Percentiles rank a stretch among this genome's conserved stretches.
Conservation (phyloP, 306 rosid genomes). For the Quercus rubra region DNA sequence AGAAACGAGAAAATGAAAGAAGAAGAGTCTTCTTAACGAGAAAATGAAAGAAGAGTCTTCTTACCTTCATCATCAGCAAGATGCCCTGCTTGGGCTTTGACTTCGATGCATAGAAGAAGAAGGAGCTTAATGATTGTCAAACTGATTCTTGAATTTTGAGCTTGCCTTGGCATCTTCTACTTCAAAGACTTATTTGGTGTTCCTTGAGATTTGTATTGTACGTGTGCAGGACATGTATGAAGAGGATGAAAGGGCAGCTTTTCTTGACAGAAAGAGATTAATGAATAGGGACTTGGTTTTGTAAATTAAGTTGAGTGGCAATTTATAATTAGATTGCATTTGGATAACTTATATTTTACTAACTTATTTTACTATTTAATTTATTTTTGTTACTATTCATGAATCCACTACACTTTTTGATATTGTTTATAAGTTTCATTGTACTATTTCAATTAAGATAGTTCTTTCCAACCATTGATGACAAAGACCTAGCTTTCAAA, state of each 20-base stretch:
- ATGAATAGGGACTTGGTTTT: background rate
- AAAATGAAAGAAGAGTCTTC: background rate
- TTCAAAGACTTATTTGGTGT: background rate
- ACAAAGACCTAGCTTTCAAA: too few relatives aligned
- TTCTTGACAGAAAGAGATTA: background rate
- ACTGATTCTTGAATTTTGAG: background rate
- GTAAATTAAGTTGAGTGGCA: too few relatives aligned
- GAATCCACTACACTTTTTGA: fast-evolving
- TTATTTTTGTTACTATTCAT: too few relatives aligned
- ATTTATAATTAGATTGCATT: too few relatives aligned
- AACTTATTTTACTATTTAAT: fast-evolving
- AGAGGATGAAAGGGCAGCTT: background rate
- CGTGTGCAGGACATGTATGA: background rate
- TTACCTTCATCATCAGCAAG: background rate
- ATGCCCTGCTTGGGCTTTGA: background rate
- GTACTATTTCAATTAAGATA: too few relatives aligned
- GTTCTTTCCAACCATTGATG: too few relatives aligned
- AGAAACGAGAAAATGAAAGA: background rate
- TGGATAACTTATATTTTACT: too few relatives aligned
- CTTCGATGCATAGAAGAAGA: background rate
- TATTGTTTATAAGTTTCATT: fast-evolving
- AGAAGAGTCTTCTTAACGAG: background rate
- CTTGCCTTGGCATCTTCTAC: background rate
- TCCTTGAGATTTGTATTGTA: background rate
- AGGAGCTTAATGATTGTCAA: background rate